Evolutionary conservation across 768 basidiomycete genomes (phyloP).

Genomic region (Lentinula raphanica): DNA sequence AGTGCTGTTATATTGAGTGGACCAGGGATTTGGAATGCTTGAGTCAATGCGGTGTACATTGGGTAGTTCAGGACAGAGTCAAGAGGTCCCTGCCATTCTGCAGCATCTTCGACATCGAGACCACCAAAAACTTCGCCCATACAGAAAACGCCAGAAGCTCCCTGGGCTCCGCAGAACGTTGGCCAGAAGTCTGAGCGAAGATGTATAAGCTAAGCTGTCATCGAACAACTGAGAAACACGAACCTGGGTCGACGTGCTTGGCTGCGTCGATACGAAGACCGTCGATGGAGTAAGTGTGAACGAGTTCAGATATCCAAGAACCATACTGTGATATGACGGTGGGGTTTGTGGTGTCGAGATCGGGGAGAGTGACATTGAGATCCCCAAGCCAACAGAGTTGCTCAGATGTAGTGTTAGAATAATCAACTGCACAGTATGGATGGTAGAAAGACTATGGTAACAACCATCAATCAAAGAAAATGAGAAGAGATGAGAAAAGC

Average conservation of each 20-base stretch:
- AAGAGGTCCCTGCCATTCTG: slow-evolving; percentile 60
- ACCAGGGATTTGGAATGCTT: slow-evolving; percentile 72
- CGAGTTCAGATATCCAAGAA: slow-evolving; percentile 63
- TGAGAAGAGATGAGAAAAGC: not conserved
- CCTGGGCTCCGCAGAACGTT: slow-evolving; percentile 63
- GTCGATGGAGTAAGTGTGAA: slow-evolving; percentile 70
- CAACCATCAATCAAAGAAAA: not conserved
- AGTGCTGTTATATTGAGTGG: slow-evolving; percentile 56
- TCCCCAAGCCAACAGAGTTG: slow-evolving; percentile 86
- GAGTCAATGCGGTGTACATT: slow-evolving; percentile 55
- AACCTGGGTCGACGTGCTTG: slow-evolving; percentile 51
- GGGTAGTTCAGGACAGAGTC: slow-evolving; percentile 74
- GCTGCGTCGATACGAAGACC: slow-evolving; percentile 82
- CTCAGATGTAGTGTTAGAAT: slow-evolving; percentile 62
- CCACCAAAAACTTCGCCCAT: slow-evolving; percentile 76
- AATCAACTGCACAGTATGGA: slow-evolving; percentile 72
- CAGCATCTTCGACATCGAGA: slow-evolving; percentile 40
- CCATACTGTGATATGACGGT: slow-evolving; percentile 59
- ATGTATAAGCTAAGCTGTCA: not conserved
- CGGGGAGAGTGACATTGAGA: slow-evolving; percentile 63
- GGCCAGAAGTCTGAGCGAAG: slow-evolving; percentile 64
- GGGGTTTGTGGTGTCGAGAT: slow-evolving; percentile 71
- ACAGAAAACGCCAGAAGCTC: slow-evolving; percentile 78
- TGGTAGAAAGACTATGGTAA: slow-evolving; percentile 59
- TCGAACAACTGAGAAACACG: not conserved